Evolutionary conservation across 2,329 filamentous ascomycete genomes (phyloP), one percentile per base, ranked within the genome.

Genomic region (Geosmithia flava): DNA sequence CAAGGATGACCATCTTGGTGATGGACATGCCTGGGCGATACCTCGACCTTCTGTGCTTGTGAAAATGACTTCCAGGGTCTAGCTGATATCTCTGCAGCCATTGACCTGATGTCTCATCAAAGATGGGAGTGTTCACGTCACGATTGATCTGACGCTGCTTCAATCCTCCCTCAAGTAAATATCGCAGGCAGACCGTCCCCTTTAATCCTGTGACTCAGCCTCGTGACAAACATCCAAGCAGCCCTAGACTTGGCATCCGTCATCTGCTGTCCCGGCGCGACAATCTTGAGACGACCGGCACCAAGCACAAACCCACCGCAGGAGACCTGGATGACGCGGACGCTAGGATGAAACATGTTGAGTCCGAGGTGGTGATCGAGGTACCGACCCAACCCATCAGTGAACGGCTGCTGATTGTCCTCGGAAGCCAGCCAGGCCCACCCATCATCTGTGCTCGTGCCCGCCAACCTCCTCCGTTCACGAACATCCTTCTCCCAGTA

Each of bases 21-120:
- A 83, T 74, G 54, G 62, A 55, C 71, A 74, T 53, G 74, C 69
- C 8, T 63, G 58, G 47, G 81, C 67, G 29, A 80, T 67, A 54
- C 74, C 72, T 29, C 62, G 56, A 48, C 78, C 79, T 49, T 80
- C 68, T 54, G 71, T 70, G 53, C 79, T 78, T n/a, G 76, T 82
- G 37, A 83, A 63, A 50, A 83, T 71, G 54, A 81, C n/a, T n/a
- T n/a, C n/a, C n/a, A n/a, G n/a, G n/a, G n/a, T n/a, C n/a, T n/a
- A n/a, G n/a, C n/a, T n/a, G n/a, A n/a, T n/a, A n/a, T n/a, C n/a
- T n/a, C n/a, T n/a, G n/a, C n/a, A n/a, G n/a, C n/a, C n/a, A n/a
- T n/a, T n/a, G n/a, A n/a, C n/a, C n/a, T n/a, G n/a, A n/a, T n/a
- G n/a, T n/a, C n/a, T n/a, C n/a, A n/a, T n/a, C n/a, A n/a, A n/a